Base-by-base conservation (phyloP, 306 rosid genomes). In the Trifolium fragiferum region DNA sequence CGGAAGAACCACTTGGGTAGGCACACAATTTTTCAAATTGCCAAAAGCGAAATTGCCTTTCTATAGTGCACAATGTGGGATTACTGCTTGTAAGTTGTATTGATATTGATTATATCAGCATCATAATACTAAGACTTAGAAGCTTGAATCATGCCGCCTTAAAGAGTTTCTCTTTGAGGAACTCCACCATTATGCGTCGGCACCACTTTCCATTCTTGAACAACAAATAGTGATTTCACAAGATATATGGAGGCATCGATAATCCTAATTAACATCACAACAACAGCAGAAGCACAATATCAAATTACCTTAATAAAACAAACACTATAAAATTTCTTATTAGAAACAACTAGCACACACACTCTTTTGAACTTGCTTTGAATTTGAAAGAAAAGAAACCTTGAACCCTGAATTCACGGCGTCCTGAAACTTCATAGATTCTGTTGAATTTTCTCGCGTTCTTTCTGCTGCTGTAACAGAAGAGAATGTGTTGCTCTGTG, bases 61-160 rank as follows among this genome's bases (percentile, higher is more conserved):
- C n/a, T n/a, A n/a, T n/a, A n/a, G n/a, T n/a, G n/a, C n/a, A n/a
- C n/a, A n/a, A n/a, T n/a, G n/a, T n/a, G n/a, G n/a, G n/a, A n/a
- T n/a, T n/a, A n/a, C n/a, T n/a, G n/a, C n/a, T n/a, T n/a, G n/a
- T n/a, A n/a, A n/a, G n/a, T n/a, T 20, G 82, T 78, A 66, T 78
- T 82, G 80, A 82, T 78, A 68, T 78, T 73, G 80, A 82, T 51
- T 15, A 82, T 78, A 78, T 82, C 82, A 69, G 86, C 82, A 78
- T 78, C 25, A 43, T 73, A 67, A 72, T 82, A 82, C 19, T 51
- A 68, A 37, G 82, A 82, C 74, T 72, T 78, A 32, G 85, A 68
- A 6, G 80, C 80, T 73, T 77, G 85, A 33, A 82, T 73, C 82
- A 73, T 78, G 77, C 78, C 85, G 85, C 76, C 80, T 78, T n/a